These are phyloP conservation scores for Sphagnum magellanicum DNA, from an alignment of 228 moss, liverwort and hornwort species.

Conservation along the genomic window DNA sequence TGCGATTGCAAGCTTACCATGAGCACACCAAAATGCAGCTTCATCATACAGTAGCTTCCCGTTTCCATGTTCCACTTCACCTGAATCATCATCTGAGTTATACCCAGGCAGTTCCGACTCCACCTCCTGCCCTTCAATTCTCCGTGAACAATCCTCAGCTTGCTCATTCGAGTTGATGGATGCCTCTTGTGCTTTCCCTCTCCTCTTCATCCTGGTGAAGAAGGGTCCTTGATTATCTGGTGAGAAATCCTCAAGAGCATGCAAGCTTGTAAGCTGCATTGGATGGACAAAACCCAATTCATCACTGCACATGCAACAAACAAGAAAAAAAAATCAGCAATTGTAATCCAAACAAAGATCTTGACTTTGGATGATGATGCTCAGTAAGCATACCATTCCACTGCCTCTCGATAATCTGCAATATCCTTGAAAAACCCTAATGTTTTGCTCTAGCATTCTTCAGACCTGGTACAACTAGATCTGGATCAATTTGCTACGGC, in stretches of 20 bases:
- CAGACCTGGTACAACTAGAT: background rate
- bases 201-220: constrained; percentile 42
- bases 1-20: constrained; percentile 92
- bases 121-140: constrained; percentile 60
- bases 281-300: constrained; percentile 94
- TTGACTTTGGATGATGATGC: background rate
- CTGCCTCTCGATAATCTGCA: background rate
- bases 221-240: constrained; percentile 44
- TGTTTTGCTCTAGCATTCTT: background rate
- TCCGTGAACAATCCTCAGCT: constrained; percentile 65
- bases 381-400: background rate
- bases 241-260: constrained; percentile 47
- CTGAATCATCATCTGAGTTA: constrained; percentile 40
- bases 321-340: background rate
- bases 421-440: background rate
- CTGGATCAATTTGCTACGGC: background rate
- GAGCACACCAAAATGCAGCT: constrained; percentile 84
- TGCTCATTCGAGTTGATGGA: constrained; percentile 30
- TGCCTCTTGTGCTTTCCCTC: constrained; percentile 33
- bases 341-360: background rate
- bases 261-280: constrained; percentile 68
- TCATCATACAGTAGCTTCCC: constrained; percentile 52
- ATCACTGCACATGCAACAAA: constrained; percentile 47
- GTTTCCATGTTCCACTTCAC: constrained; percentile 27
- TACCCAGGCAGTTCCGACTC: constrained; percentile 44